Conservation (phyloP, 768 basidiomycete species). For the Phanerochaete sordida region DNA sequence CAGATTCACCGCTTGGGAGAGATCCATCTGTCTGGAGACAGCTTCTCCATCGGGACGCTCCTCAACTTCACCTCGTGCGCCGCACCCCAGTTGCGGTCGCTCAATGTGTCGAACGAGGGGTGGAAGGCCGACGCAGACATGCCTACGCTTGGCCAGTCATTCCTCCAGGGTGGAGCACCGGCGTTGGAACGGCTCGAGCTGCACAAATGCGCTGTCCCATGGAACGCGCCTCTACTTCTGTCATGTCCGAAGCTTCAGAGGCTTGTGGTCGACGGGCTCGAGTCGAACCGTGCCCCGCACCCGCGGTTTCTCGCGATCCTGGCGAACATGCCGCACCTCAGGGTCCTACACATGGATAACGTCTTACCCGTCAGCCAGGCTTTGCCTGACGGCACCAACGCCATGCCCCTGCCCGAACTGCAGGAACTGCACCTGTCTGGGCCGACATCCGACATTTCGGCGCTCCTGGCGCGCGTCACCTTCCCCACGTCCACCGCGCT, state of each 20-base stretch:
- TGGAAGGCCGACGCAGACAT: background rate
- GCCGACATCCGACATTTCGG: background rate
- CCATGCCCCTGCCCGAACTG: background rate
- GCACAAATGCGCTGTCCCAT: background rate
- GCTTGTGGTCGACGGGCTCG: background rate
- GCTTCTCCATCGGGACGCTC: background rate
- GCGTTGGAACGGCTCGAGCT: constrained; percentile 6
- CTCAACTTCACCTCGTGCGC: background rate
- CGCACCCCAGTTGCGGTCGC: constrained; percentile 1
- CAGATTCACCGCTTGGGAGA: constrained; percentile 1
- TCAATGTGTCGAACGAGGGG: background rate
- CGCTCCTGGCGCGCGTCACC: background rate
- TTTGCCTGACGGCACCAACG: background rate
- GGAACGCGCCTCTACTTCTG: constrained; percentile 6
- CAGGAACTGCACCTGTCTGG: background rate
- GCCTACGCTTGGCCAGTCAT: background rate
- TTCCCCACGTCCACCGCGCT: background rate
- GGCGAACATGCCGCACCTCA: background rate
- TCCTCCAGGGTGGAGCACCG: constrained; percentile 7
- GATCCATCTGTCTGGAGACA: constrained; percentile 4
- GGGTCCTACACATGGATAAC: background rate
- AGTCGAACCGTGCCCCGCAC: background rate
- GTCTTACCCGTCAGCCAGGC: background rate
- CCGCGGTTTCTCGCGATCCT: constrained; percentile 1
- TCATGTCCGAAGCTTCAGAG: background rate